phyloP scores from a whole-genome alignment of 2,329 filamentous ascomycete genomes.

The Pseudogymnoascus sp. region DNA sequence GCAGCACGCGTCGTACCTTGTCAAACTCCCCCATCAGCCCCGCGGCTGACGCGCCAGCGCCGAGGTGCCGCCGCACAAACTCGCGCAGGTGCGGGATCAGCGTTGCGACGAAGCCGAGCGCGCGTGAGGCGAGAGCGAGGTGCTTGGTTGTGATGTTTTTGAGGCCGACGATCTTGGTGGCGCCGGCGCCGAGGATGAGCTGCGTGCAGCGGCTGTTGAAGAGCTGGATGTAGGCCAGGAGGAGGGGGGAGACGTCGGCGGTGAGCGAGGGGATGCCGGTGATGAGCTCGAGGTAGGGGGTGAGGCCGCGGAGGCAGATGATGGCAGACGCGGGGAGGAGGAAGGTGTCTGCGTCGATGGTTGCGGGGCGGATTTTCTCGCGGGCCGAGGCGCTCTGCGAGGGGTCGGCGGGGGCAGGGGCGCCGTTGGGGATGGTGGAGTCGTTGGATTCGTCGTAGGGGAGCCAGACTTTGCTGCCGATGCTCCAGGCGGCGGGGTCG shows the following conservation, averaged over 20 bases:
- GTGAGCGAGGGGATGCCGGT: slow-evolving; percentile 85
- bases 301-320: slow-evolving; percentile 72
- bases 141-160: slow-evolving; percentile 97
- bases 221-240: slow-evolving; percentile 80
- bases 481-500: slow-evolving; percentile 61
- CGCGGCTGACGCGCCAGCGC: slow-evolving; percentile 43
- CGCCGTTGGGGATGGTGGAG: slow-evolving; percentile 34
- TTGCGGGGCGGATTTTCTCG: slow-evolving; percentile 62
- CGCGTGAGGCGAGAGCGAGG: slow-evolving; percentile 83
- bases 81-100: slow-evolving; percentile 86
- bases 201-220: slow-evolving; percentile 98
- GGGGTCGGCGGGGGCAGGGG: slow-evolving; percentile 13
- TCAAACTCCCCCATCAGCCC: slow-evolving; percentile 42
- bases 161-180: slow-evolving; percentile 77
- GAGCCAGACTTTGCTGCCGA: slow-evolving; percentile 52
- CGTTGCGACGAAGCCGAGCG: slow-evolving; percentile 77
- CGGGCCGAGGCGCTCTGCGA: slow-evolving; percentile 34
- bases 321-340: slow-evolving; percentile 79
- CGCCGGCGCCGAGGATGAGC: slow-evolving; percentile 88
- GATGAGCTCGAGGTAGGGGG: slow-evolving; percentile 75
- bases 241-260: slow-evolving; percentile 67
- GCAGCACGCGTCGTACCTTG: slow-evolving; percentile 29
- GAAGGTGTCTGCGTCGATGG: slow-evolving; percentile 78
- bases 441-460: slow-evolving; percentile 30
- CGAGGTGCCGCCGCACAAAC: slow-evolving; percentile 72